A percentile compares a stretch with the other conserved stretches of the same genome.
Evolutionary conservation across 495 filamentous ascomycete genomes (phyloP).

Genomic region (Symbiotaphrina buchneri): DNA sequence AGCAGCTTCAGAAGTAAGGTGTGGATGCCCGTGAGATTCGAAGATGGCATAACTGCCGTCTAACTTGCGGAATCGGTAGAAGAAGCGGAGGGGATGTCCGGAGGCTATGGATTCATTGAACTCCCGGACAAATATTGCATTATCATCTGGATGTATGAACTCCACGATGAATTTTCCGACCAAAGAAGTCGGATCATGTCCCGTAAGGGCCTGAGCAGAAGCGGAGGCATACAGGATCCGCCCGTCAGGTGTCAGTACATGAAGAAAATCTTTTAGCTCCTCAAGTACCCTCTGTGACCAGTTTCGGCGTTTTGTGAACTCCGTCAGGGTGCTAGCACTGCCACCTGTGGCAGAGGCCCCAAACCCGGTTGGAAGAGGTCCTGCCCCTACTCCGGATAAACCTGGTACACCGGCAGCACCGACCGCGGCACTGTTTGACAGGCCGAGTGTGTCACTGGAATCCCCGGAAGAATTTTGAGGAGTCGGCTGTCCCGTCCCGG

Average conservation of each 20-base stretch:
- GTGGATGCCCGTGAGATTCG: constrained; percentile 79
- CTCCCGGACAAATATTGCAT: constrained; percentile 62
- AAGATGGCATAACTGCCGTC: constrained; percentile 60
- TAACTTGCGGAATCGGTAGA: constrained; percentile 67
- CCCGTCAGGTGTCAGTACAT: constrained; percentile 70
- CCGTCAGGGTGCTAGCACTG: constrained; percentile 44
- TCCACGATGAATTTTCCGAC: constrained; percentile 52
- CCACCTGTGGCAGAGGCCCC: constrained; percentile 21
- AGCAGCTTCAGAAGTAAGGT: constrained; percentile 45
- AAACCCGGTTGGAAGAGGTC: constrained; percentile 31
- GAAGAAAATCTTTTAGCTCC: constrained; percentile 73
- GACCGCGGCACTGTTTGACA: too few relatives aligned
- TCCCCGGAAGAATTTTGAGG: too few relatives aligned
- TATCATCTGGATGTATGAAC: constrained; percentile 77
- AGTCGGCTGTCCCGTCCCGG: constrained; percentile 6
- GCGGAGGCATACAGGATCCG: constrained; percentile 69
- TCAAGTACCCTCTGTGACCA: constrained; percentile 80
- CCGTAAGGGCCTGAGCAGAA: constrained; percentile 55
- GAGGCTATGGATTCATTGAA: constrained; percentile 82
- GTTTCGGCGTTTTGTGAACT: constrained; percentile 65
- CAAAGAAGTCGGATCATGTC: constrained; percentile 46
- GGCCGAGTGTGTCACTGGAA: too few relatives aligned
- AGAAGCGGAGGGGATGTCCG: constrained; percentile 57
- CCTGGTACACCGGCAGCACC: too few relatives aligned
- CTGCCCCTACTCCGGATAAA: constrained; percentile 25